A percentile compares a stretch with the other conserved stretches of the same genome.
phyloP scores from a whole-genome alignment of 2,329 filamentous ascomycete genomes.

The Aspergillus transmontanensis region DNA sequence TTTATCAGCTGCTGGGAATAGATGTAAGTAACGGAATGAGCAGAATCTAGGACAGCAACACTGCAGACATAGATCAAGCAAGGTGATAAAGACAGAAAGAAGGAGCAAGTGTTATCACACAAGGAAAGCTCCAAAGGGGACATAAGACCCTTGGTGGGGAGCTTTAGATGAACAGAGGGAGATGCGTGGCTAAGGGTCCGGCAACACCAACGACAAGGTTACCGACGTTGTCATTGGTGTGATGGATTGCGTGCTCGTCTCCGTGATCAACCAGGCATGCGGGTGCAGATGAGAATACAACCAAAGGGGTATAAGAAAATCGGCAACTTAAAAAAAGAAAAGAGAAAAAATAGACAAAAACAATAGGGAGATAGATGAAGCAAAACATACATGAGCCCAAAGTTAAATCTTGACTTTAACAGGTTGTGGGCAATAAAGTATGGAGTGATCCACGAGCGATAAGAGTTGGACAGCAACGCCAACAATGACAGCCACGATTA shows the following conservation, averaged over 20 bases:
- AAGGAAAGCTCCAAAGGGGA: constrained; percentile 11
- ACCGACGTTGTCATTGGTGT: constrained; percentile 35
- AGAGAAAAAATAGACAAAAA: neutral
- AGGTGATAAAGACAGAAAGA: constrained; percentile 15
- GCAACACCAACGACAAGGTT: constrained; percentile 22
- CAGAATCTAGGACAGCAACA: constrained; percentile 4
- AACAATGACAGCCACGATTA: neutral
- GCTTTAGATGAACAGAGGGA: constrained; percentile 10
- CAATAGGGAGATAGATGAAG: neutral
- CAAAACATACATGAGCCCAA: neutral
- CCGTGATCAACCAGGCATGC: constrained; percentile 18
- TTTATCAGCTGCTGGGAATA: constrained; percentile 32
- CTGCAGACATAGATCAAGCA: constrained; percentile 12
- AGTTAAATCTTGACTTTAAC: neutral
- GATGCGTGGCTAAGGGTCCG: constrained; percentile 21
- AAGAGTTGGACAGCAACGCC: neutral
- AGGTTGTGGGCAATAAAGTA: neutral
- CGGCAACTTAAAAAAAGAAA: constrained; percentile 6
- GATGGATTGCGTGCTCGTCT: constrained; percentile 40
- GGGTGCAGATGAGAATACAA: neutral
- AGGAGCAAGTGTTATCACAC: constrained; percentile 12
- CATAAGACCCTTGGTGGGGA: constrained; percentile 14
- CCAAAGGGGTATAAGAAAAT: neutral
- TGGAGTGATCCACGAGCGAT: neutral
- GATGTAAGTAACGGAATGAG: constrained; percentile 26